Evolutionary conservation across 768 basidiomycete genomes (phyloP), one percentile per base, ranked within the genome.

Genomic region (Amanita phalloides): DNA sequence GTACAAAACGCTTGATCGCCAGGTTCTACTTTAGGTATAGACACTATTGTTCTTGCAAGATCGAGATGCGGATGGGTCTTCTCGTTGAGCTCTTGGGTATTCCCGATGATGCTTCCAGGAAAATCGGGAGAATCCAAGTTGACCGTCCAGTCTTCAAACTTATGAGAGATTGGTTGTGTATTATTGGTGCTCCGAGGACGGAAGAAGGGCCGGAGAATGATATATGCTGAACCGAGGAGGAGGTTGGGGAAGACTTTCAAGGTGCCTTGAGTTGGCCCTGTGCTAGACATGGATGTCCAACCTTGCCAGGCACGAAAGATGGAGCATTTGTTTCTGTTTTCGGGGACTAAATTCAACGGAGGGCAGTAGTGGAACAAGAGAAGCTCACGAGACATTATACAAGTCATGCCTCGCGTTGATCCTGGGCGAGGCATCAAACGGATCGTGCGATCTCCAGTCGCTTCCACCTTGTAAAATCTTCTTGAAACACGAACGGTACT

Each of bases 181-280:
- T 32, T 30, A 28, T 4, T 30, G 9, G 13, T 30, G 3, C 9
- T 30, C 26, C n/a, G 26, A 10, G 70, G 73, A 46, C 68, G 70
- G 73, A 87, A 86, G 66, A 86, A 82, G 0, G 84, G 84, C 7
- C 84, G 75, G 0, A 86, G 70, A 17, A 85, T 67, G 52, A 77
- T 65, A 55, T 87, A 86, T 0, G 83, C 75, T 0, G 79, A 73
- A 6, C 79, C 65, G 17, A 81, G 70, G 0, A 65, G 64, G 43
- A 85, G 64, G 62, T 76, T 71, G 0, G 82, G 82, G 38, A 80
- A 72, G n/a, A 85, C 76, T 1, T 72, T 70, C 1, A 86, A 69
- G 0, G 83, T 85, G 10, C 84, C 84, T 60, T 85, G 80, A 13
- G 66, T 67, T 0, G 77, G 75, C 0, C 76, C 79, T 3, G 81